Evolutionary conservation across 768 basidiomycete genomes (phyloP).

Genomic region (Candolleomyces aberdarensis): DNA sequence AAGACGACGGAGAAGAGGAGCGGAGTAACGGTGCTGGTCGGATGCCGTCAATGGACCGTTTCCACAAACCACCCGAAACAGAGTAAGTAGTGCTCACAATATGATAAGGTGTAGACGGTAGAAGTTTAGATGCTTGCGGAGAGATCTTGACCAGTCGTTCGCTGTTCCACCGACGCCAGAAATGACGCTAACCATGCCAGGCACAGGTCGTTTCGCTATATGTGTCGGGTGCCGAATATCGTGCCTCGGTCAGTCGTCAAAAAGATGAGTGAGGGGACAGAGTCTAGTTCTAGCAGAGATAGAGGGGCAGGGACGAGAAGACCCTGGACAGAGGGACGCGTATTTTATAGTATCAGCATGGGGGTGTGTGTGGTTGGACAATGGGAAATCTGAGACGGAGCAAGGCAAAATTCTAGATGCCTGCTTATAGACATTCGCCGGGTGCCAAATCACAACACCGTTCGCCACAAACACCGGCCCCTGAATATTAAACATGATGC

Average conservation of each 20-base stretch:
- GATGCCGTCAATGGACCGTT: conserved; percentile 8
- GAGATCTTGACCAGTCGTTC: conserved; percentile 21
- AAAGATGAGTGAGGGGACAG: too few relatives aligned
- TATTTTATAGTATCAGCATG: not conserved
- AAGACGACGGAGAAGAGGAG: conserved; percentile 77
- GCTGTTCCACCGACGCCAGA: not conserved
- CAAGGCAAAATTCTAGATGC: not conserved
- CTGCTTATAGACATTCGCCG: not conserved
- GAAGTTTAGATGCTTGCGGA: conserved; percentile 59
- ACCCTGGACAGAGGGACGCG: not conserved
- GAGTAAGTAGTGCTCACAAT: conserved; percentile 42
- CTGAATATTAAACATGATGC: too few relatives aligned
- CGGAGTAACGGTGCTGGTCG: conserved; percentile 69
- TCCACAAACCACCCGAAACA: not conserved
- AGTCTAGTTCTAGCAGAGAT: not conserved
- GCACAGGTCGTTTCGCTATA: not conserved
- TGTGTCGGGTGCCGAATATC: not conserved
- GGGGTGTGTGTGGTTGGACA: not conserved
- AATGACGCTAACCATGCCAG: not conserved
- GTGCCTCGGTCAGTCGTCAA: not conserved
- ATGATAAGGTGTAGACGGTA: conserved; percentile 60
- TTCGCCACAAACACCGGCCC: too few relatives aligned
- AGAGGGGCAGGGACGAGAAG: not conserved
- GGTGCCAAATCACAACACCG: too few relatives aligned
- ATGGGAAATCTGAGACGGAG: conserved; percentile 7